phyloP scores from a whole-genome alignment of 2,329 filamentous ascomycete species.

The Beauveria rudraprayagi region DNA sequence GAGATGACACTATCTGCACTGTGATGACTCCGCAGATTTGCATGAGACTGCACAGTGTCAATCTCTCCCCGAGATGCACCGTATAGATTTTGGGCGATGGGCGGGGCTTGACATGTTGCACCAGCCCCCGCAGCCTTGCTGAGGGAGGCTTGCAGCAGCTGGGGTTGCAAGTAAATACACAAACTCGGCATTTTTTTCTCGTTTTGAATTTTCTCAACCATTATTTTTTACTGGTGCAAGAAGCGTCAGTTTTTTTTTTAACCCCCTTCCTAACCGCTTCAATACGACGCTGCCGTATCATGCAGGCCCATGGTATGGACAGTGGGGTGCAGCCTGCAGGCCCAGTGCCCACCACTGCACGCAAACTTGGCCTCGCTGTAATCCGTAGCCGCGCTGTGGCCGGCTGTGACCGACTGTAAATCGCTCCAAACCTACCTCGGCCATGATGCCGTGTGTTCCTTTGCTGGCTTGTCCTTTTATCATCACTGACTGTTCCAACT shows the following conservation, averaged over 20 bases:
- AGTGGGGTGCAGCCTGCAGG: background rate
- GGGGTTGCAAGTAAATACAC: no score
- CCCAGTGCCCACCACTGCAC: background rate
- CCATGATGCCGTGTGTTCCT: no score
- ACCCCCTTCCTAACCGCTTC: background rate
- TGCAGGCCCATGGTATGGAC: background rate
- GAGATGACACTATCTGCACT: background rate
- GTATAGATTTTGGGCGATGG: constrained; percentile 7
- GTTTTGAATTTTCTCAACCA: background rate
- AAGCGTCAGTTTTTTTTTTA: background rate
- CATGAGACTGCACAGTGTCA: background rate
- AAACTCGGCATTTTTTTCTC: background rate
- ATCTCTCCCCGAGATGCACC: background rate
- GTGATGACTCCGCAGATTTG: background rate
- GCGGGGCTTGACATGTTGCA: background rate
- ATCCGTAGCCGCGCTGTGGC: background rate
- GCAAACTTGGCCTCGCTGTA: background rate
- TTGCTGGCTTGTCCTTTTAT: no score
- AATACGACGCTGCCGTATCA: background rate
- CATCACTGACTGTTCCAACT: no score
- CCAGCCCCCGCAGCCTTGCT: background rate
- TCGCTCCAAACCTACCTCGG: no score
- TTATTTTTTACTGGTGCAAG: background rate
- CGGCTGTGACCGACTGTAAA: background rate
- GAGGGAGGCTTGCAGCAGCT: background rate